A percentile compares a stretch with the other conserved stretches of the same genome.
phyloP scores from a whole-genome alignment of 2,329 filamentous ascomycete species.

The Monilinia polystroma region DNA sequence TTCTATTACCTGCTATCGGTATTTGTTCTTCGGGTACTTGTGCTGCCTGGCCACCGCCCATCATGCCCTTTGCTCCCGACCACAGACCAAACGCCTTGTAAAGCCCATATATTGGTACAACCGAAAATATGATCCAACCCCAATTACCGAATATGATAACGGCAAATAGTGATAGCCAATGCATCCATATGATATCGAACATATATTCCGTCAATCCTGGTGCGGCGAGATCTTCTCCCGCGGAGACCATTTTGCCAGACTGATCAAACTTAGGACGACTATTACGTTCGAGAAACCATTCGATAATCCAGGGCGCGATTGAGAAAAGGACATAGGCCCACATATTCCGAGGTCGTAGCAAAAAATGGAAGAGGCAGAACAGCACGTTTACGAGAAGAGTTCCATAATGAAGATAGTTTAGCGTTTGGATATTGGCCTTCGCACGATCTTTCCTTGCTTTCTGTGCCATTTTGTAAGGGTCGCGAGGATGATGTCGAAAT shows the following conservation, averaged over 20 bases:
- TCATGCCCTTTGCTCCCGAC: constrained; percentile 40
- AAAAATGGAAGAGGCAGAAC: constrained; percentile 71
- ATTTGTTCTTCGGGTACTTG: constrained; percentile 36
- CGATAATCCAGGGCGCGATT: constrained; percentile 71
- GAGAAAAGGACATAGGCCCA: constrained; percentile 71
- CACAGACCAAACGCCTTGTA: constrained; percentile 41
- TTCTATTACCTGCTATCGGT: constrained; percentile 37
- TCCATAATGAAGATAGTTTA: constrained; percentile 80
- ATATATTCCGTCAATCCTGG: constrained; percentile 93
- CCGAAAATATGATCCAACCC: constrained; percentile 63
- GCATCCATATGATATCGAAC: constrained; percentile 97
- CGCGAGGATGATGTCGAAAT: neutral
- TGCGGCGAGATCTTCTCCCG: constrained; percentile 86
- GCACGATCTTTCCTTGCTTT: constrained; percentile 55
- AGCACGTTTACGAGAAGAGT: constrained; percentile 68
- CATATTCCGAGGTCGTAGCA: constrained; percentile 61
- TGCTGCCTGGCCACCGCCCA: constrained; percentile 36
- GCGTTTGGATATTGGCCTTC: constrained; percentile 71
- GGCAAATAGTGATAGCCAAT: constrained; percentile 73
- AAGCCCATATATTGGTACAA: constrained; percentile 38
- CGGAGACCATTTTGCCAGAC: constrained; percentile 55
- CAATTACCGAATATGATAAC: constrained; percentile 79
- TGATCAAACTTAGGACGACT: constrained; percentile 73
- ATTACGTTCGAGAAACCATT: constrained; percentile 81
- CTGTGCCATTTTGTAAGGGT: constrained; percentile 36